Evolutionary conservation across 2,329 filamentous ascomycete genomes (phyloP).

Genomic region (Ilyonectria robusta): DNA sequence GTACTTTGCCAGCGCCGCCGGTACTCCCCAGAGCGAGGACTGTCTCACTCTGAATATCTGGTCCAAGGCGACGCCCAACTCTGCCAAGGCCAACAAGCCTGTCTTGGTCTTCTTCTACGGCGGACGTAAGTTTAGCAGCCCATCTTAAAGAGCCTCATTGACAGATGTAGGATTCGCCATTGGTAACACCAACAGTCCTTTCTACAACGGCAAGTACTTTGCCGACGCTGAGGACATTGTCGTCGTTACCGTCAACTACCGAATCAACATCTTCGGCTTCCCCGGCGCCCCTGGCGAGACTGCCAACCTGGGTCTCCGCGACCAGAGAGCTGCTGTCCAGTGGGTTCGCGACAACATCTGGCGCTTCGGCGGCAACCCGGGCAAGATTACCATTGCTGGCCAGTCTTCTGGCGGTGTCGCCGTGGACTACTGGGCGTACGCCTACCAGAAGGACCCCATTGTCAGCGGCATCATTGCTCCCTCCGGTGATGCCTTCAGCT

Average conservation of each 20-base stretch:
- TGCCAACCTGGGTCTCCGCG: conserved; percentile 48
- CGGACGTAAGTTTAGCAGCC: conserved; percentile 29
- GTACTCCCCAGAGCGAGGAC: conserved; percentile 39
- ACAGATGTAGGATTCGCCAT: conserved; percentile 50
- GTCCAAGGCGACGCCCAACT: conserved; percentile 38
- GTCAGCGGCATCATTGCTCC: conserved; percentile 61
- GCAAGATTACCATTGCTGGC: conserved; percentile 52
- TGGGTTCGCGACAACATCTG: conserved; percentile 52
- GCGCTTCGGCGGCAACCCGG: conserved; percentile 48
- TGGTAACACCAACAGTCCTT: conserved; percentile 55
- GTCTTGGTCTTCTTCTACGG: conserved; percentile 44
- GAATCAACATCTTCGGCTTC: conserved; percentile 60
- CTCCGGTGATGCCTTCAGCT: conserved; percentile 63
- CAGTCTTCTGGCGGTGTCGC: conserved; percentile 54
- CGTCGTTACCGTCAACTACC: conserved; percentile 64
- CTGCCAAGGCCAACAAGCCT: conserved; percentile 34
- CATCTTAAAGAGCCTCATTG: not conserved
- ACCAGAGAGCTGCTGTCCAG: conserved; percentile 50
- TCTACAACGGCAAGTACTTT: conserved; percentile 60
- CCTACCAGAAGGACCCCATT: conserved; percentile 64
- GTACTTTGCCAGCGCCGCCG: conserved; percentile 39
- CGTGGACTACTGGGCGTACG: conserved; percentile 64
- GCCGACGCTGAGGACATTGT: conserved; percentile 60
- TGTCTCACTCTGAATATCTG: conserved; percentile 43
- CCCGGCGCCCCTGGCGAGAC: conserved; percentile 49